Evolutionary conservation across 2,329 filamentous ascomycete genomes (phyloP).

Genomic region (Coleophoma eucalyptorum): DNA sequence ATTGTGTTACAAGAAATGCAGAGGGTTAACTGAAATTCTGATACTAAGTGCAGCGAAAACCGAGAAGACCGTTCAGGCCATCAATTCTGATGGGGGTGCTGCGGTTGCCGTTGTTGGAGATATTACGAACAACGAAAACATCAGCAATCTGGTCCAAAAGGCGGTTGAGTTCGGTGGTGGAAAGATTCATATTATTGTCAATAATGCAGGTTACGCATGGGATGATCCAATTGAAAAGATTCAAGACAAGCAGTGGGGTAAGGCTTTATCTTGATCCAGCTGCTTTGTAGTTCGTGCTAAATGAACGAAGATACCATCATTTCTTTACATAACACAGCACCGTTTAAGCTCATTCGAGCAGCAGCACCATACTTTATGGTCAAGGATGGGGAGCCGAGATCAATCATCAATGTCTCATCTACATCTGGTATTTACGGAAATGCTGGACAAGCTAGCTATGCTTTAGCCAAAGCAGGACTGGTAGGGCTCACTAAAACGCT

Average conservation of each 20-base stretch:
- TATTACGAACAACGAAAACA: slow-evolving; percentile 41
- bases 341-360: slow-evolving; percentile 46
- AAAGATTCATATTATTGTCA: slow-evolving; percentile 50
- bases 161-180: slow-evolving; percentile 45
- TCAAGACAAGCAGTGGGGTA: slow-evolving; percentile 48
- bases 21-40: neutral
- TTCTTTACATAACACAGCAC: slow-evolving; percentile 45
- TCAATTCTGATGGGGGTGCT: slow-evolving; percentile 38
- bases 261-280: neutral
- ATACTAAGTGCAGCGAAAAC: slow-evolving; percentile 27
- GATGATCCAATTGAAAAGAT: slow-evolving; percentile 50
- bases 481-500: slow-evolving; percentile 49
- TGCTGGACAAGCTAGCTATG: slow-evolving; percentile 49
- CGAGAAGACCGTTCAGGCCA: slow-evolving; percentile 15
- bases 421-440: slow-evolving; percentile 48
- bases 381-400: slow-evolving; percentile 43
- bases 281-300: neutral
- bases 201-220: slow-evolving; percentile 50
- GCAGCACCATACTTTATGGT: slow-evolving; percentile 48
- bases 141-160: slow-evolving; percentile 42
- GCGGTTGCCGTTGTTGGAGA: slow-evolving; percentile 42
- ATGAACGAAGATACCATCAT: slow-evolving; percentile 38
- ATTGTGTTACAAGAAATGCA: neutral
- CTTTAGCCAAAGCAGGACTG: slow-evolving; percentile 47
- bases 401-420: slow-evolving; percentile 48